Base-by-base conservation (phyloP, 2,329 filamentous ascomycete species). In the Aureobasidium sp. region DNA sequence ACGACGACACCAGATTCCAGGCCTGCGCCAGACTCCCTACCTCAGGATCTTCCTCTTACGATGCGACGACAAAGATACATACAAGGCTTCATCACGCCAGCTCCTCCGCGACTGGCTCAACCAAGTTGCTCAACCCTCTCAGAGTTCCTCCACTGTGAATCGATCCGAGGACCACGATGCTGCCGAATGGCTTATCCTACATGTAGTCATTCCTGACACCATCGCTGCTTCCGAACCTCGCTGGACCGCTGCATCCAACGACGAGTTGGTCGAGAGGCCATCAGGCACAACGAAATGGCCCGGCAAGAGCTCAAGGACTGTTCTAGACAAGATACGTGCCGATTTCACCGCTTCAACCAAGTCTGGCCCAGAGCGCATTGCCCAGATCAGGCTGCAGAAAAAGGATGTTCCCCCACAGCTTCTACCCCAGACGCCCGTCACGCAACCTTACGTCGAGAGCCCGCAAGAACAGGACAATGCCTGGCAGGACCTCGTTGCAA, bases 1-100 rank as follows among this genome's bases (percentile, higher is more conserved):
- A 65, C 84, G 93, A 52, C 84, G 94, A 55, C 94, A 99, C 72
- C 94, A 99, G 72, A 97, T 99, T 60, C 94, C 94, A 1, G 95
- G 94, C 3, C 78, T 99, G 62, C 87, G 93, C 42, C 89, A 90
- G 65, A 97, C 93, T 0, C 91, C 95, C 0, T 99, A 99, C 73
- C 81, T 99, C 64, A 97, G 96, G 73, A 78, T 99, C 7, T 88
- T 92, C 62, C 78, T 99, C 2, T 82, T 99, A 59, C 85, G 92
- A 70, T 97, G 94, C 76, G 94, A 97, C 76, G 94, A 99, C 72
- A 96, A 91, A 70, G 95, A 99, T 52, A 86, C 86, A 9, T 99
- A 99, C 81, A 97, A 96, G 75, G 79, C 84, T 1, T 85, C 85
- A 14, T 87, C 90, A 7, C 84, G 91, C 56, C 86, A 89, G 69